Base-by-base conservation (phyloP, 805 yeast species). In the Candida nonsorbophila region DNA sequence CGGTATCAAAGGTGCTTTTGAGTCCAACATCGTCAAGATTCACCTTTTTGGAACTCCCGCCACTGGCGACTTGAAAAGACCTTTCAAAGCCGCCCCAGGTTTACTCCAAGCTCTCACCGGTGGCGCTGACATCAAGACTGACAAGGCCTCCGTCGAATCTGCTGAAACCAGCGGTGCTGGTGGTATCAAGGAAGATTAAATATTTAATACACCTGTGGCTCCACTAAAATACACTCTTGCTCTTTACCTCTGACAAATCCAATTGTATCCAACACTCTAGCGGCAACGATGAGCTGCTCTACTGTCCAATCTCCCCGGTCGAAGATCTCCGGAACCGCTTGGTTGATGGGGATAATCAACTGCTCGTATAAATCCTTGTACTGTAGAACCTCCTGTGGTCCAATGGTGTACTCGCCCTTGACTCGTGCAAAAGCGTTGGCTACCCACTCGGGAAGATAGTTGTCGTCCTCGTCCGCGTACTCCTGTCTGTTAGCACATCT, bases 51-150 rank as follows among this genome's bases (percentile, higher is more conserved):
- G 87, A 44, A 67, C 74, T 49, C 74, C 88, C 22, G 92, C 96
- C 15, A 47, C 73, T 28, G 97, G 96, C 44, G 95, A 84, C 48
- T 77, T 87, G 62, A 85, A 86, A 76, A 84, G 98, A 71, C 98
- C 98, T 26, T 92, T 92, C 79, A 84, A 84, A 71, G 77, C 88
- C 35, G 77, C 87, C 29, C 68, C 69, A 8, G 65, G 67, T 40
- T 47, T 64, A 40, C 42, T 64, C 48, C 58, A 47, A 37, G 77
- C 90, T 26, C 58, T 90, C 65, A 77, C 86, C 44, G 85, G 88
- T 36, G 63, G 54, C 35, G 62, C 58, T 27, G 81, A 69, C 25
- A 67, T 74, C 47, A 78, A 79, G 67, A 84, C 92, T 40, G 96
- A 87, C 64, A 86, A 86, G 70, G 84, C 84, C 48, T 67, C 95